phyloP scores from a whole-genome alignment of 768 basidiomycete genomes.

The Lactarius trivialis region DNA sequence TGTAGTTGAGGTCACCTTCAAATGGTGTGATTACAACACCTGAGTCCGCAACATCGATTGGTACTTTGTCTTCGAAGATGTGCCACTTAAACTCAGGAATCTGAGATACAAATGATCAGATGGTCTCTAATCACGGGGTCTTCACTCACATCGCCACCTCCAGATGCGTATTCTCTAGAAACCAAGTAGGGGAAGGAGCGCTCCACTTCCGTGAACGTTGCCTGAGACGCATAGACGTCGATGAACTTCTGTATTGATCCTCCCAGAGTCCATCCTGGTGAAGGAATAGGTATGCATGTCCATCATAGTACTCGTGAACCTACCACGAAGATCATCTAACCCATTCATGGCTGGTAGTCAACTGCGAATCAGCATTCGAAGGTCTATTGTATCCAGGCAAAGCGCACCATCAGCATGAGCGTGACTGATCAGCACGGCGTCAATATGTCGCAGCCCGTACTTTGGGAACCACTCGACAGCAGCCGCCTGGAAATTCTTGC shows the following conservation, averaged over 20 bases:
- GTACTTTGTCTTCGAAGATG: constrained; percentile 60
- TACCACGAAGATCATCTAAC: constrained; percentile 81
- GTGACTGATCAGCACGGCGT: constrained; percentile 78
- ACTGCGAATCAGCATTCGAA: not conserved
- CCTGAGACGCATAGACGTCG: constrained; percentile 64
- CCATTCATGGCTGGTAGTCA: constrained; percentile 67
- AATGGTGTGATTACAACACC: constrained; percentile 62
- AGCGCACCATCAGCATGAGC: constrained; percentile 72
- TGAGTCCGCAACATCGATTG: constrained; percentile 62
- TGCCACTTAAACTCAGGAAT: constrained; percentile 83
- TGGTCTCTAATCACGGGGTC: not conserved
- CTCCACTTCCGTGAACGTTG: constrained; percentile 60
- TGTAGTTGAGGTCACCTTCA: constrained; percentile 39
- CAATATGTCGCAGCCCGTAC: constrained; percentile 63
- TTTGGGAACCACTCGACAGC: constrained; percentile 58
- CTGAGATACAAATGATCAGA: constrained; percentile 32
- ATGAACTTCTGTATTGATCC: constrained; percentile 62
- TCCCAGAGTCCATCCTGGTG: constrained; percentile 64
- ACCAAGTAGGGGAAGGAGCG: constrained; percentile 79
- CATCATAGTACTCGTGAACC: constrained; percentile 19
- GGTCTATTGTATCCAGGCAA: not conserved
- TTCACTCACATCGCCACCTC: constrained; percentile 62
- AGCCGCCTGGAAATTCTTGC: constrained; percentile 70
- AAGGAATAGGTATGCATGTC: not conserved
- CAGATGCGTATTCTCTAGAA: constrained; percentile 66